Percentiles rank a stretch among this genome's conserved stretches.
Conservation (phyloP, 345 rosid genomes). For the Camelina laxa region DNA sequence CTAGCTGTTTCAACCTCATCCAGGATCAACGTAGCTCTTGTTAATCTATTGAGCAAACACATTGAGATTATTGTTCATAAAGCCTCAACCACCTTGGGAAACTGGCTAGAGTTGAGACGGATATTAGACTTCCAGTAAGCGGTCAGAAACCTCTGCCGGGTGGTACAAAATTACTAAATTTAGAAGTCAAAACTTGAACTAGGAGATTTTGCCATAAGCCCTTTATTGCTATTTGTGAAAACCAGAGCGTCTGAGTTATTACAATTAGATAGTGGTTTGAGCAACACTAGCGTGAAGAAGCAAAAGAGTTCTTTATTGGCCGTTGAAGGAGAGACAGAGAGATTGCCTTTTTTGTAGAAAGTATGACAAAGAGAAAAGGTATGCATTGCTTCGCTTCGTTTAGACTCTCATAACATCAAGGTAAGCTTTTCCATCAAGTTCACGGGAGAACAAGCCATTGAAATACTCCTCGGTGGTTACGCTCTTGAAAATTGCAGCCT, state of each 20-base stretch:
- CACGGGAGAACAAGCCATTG: constrained; percentile 27
- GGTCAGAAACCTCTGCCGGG: neutral
- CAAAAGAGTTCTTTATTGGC: neutral
- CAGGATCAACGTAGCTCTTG: neutral
- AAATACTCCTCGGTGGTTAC: constrained; percentile 27
- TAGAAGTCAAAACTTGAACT: neutral
- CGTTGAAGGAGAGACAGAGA: neutral
- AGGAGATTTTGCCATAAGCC: neutral
- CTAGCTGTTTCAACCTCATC: neutral
- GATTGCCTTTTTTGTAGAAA: neutral
- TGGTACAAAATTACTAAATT: neutral
- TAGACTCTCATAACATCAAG: constrained; percentile 42
- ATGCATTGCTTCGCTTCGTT: neutral
- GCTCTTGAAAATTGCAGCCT: constrained; percentile 35
- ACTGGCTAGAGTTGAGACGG: neutral
- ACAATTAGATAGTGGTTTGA: neutral
- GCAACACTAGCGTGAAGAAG: neutral
- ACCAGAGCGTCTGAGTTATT: neutral
- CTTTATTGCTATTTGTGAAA: neutral
- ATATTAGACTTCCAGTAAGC: neutral
- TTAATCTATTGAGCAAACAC: neutral
- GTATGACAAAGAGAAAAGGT: neutral
- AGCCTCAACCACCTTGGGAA: neutral
- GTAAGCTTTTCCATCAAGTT: constrained; percentile 43
- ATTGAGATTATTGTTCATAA: neutral